Base-by-base conservation (phyloP, 495 filamentous ascomycete genomes). In the Penicillium pancosmium region DNA sequence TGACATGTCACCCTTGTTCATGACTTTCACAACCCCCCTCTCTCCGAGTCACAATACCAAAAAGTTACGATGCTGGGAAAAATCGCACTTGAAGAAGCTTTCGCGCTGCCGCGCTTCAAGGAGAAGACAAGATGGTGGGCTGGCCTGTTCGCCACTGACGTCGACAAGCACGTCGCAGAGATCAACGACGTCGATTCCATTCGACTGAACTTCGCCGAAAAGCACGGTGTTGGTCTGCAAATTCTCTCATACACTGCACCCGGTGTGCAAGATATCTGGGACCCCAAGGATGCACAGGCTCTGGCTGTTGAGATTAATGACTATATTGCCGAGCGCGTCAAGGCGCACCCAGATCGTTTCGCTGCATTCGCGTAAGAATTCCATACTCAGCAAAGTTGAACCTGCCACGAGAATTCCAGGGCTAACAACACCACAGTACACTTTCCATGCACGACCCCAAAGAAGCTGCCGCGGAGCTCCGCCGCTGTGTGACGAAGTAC, bases 221-320 rank as follows among this genome's bases (percentile, higher is more conserved):
- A 78, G 57, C 69, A 86, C 61, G 85, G 84, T 34, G 81, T 88
- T 19, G 85, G 82, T 50, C 82, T 84, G 65, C 84, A 81, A 61
- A 81, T 87, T 33, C 75, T 86, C 6, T 84, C 80, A 0, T 78
- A 84, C 31, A 80, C 75, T 13, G 81, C 81, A 0, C 82, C 84
- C 0, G 84, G 86, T 21, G 73, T 81, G 0, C 85, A 88, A 61
- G 85, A 83, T 62, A 79, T 84, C 49, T 74, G 74, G 73, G 75
- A 80, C 33, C 65, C 74, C 1, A 71, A 60, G n/a, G 76, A 78
- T 52, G 77, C 77, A 10, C 74, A 80, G 27, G 70, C 70, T 0
- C 66, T 80, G 1, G 80, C 80, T 0, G 66, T 71, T 3, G 75
- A 82, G 48, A 81, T 80, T 21, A 88, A 88, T 62, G 80, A 87